A percentile compares a stretch with the other conserved stretches of the same genome.
Evolutionary conservation across 2,329 filamentous ascomycete species (phyloP).

Genomic region (Xylariales sp.): DNA sequence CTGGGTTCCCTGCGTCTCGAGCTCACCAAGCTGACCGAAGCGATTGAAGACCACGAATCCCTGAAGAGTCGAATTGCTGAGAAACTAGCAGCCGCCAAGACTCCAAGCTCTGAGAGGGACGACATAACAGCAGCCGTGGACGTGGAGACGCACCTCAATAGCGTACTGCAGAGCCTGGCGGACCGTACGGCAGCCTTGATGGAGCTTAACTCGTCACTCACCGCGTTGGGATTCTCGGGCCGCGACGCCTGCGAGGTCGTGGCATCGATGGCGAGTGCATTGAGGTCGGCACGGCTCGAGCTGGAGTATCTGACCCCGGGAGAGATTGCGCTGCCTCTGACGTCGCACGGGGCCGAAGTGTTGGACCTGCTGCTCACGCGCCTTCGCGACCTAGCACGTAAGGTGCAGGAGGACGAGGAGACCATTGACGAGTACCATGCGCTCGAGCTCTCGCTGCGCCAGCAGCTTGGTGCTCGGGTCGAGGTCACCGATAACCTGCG

Average conservation of each 20-base stretch:
- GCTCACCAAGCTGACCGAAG: slow-evolving; percentile 39
- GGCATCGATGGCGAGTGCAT: slow-evolving; percentile 39
- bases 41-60: slow-evolving; percentile 42
- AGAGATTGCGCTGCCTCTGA: slow-evolving; percentile 49
- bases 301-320: slow-evolving; percentile 59
- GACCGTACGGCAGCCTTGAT: slow-evolving; percentile 44
- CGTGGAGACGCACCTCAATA: slow-evolving; percentile 38
- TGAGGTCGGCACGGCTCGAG: slow-evolving; percentile 55
- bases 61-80: slow-evolving; percentile 29
- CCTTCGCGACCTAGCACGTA: slow-evolving; percentile 44
- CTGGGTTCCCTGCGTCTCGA: slow-evolving; percentile 44
- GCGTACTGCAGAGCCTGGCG: slow-evolving; percentile 39
- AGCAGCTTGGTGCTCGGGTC: slow-evolving; percentile 51
- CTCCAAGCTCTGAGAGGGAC: slow-evolving; percentile 5
- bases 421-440: slow-evolving; percentile 57
- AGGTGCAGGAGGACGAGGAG: slow-evolving; percentile 43
- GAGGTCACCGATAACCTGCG: slow-evolving; percentile 44
- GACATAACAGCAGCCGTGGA: slow-evolving; percentile 16
- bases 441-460: slow-evolving; percentile 49
- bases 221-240: slow-evolving; percentile 46
- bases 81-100: slow-evolving; percentile 14
- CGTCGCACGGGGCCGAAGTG: slow-evolving; percentile 48
- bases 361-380: slow-evolving; percentile 49
- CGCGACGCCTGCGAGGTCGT: slow-evolving; percentile 45
- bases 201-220: slow-evolving; percentile 40